Base-by-base conservation (phyloP, 2,329 filamentous ascomycete species). In the Escovopsis weberi region DNA sequence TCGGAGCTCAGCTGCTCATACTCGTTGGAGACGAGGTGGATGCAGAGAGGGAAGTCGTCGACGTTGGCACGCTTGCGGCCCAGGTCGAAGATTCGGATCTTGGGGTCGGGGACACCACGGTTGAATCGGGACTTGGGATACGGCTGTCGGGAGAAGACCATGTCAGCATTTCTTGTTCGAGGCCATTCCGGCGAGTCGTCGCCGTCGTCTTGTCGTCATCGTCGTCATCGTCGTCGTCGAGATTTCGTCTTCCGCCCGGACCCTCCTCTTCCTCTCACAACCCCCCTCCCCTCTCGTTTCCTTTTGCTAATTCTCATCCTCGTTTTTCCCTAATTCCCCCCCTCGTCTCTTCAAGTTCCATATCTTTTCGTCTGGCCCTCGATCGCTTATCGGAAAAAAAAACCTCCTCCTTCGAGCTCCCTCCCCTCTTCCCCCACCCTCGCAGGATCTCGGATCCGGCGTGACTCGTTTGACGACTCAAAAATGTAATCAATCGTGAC, bases 101-200 rank as follows among this genome's bases (percentile, higher is more conserved):
- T 81, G 58, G 77, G 74, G 68, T 82, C 75, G 64, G 77, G 75
- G 57, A 95, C 88, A 96, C 91, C 91, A 78, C 91, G 88, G 85
- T 98, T 98, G 85, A 96, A 98, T 63, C 91, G 86, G 61, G 88
- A 95, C 84, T 98, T 98, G 61, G 91, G 91, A 74, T 95, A 96
- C 70, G 89, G 86, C 83, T 91, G 43, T 12, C 18, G 45, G 44
- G 40, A 42, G 36, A 32, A 11, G 40, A 37, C 18, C 26, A 42
- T 32, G 48, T 54, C 45, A 55, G 53, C 49, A 32, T 44, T 12
- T 23, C 26, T 19, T n/a, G 28, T 32, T 23, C 23, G 23, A 23
- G 23, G 23, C 23, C 23, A 23, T 23, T 34, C 23, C 37, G 28
- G 23, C 15, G 15, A 45, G 41, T 45, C n/a, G 12, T 33, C 15